A percentile compares a stretch with the other conserved stretches of the same genome.
phyloP scores from a whole-genome alignment of 768 basidiomycete species.

The Steccherinum ochraceum region DNA sequence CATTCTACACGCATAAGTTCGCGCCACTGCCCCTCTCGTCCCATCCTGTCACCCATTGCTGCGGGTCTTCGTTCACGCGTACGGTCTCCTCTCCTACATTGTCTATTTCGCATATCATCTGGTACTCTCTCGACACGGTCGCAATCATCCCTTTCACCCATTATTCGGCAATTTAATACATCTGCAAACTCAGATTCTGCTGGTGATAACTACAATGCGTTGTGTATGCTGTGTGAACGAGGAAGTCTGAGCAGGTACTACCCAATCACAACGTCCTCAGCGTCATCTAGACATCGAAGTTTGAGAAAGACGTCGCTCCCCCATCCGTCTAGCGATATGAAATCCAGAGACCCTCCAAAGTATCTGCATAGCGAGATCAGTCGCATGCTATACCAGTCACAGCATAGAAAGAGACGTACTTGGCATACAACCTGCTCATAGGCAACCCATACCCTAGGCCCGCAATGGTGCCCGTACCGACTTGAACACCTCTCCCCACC shows the following conservation, averaged over 20 bases:
- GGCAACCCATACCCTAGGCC: slow-evolving; percentile 84
- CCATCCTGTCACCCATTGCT: neutral
- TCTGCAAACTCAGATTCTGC: slow-evolving; percentile 2
- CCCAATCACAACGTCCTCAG: slow-evolving; percentile 45
- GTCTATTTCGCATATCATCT: neutral
- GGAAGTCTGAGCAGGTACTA: too few relatives aligned
- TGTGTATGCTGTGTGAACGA: neutral
- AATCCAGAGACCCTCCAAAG: slow-evolving; percentile 80
- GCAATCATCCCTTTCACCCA: slow-evolving; percentile 11
- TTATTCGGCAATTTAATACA: slow-evolving; percentile 16
- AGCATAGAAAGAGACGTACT: slow-evolving; percentile 31
- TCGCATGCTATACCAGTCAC: too few relatives aligned
- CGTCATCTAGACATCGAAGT: slow-evolving; percentile 45
- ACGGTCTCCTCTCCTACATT: too few relatives aligned
- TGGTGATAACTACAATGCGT: neutral
- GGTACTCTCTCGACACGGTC: slow-evolving; percentile 11
- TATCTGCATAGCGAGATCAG: slow-evolving; percentile 40
- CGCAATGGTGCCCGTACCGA: slow-evolving; percentile 84
- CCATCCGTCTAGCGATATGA: slow-evolving; percentile 81
- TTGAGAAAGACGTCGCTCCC: slow-evolving; percentile 60
- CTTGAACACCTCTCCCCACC: slow-evolving; percentile 68
- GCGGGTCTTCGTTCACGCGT: neutral
- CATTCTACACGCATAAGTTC: neutral
- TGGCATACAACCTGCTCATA: slow-evolving; percentile 72
- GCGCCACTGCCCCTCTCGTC: too few relatives aligned